phyloP scores from a whole-genome alignment of 352 stramenopile genomes.

The Nothophytophthora sp. region DNA sequence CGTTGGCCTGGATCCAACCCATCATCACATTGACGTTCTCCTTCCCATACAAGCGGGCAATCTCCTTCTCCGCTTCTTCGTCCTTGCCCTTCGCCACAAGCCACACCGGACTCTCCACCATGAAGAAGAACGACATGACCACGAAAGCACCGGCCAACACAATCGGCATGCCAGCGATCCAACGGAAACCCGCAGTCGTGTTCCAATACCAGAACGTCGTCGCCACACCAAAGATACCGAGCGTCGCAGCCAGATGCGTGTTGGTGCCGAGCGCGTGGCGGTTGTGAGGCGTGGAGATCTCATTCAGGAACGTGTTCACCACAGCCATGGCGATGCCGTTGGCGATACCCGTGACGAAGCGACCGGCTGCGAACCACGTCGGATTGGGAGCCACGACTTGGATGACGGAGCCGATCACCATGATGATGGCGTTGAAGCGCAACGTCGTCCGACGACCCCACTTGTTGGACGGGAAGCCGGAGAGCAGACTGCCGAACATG shows the following conservation, averaged over 20 bases:
- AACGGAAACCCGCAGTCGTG: slow-evolving; percentile 34
- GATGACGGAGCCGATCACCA: slow-evolving; percentile 23
- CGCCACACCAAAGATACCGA: slow-evolving; percentile 32
- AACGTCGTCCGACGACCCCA: slow-evolving; percentile 39
- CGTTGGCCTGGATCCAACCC: slow-evolving; percentile 14
- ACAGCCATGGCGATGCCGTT: slow-evolving; percentile 23
- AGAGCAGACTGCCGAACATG: slow-evolving; percentile 38
- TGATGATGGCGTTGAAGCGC: slow-evolving; percentile 15
- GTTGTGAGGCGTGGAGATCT: slow-evolving; percentile 32
- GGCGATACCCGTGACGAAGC: slow-evolving; percentile 30
- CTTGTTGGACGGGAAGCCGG: slow-evolving; percentile 21
- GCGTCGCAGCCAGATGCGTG: slow-evolving; percentile 31
- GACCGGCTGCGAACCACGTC: slow-evolving; percentile 21
- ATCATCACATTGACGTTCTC: slow-evolving; percentile 17
- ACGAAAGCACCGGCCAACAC: slow-evolving; percentile 19
- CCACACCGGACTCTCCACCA: slow-evolving; percentile 37
- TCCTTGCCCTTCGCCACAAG: slow-evolving; percentile 24
- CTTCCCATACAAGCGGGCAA: slow-evolving; percentile 22
- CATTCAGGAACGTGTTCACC: slow-evolving; percentile 24
- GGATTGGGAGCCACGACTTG: slow-evolving; percentile 12
- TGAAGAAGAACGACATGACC: slow-evolving; percentile 14
- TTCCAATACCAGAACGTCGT: slow-evolving; percentile 40
- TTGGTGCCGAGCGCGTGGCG: slow-evolving; percentile 19
- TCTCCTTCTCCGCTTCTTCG: slow-evolving; percentile 11
- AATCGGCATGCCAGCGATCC: slow-evolving; percentile 32